Evolutionary conservation across 371 early-diverging fungal genomes (phyloP).

Genomic region (Edhazardia aedis): DNA sequence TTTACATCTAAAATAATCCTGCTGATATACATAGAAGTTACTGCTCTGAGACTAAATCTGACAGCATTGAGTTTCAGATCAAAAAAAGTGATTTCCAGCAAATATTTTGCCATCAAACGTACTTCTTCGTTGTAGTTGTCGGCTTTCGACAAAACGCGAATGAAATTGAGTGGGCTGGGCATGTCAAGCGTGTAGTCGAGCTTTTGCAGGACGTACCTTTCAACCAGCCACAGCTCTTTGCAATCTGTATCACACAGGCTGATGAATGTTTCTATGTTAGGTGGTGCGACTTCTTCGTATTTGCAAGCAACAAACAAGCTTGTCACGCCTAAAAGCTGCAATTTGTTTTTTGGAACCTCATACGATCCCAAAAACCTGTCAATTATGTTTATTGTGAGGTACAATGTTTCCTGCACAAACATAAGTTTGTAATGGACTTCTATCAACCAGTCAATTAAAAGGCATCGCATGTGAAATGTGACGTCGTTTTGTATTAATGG

Average conservation of each 20-base stretch:
- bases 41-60: background rate
- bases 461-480: too few relatives aligned
- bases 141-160: constrained; percentile 10
- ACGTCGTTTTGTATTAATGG: too few relatives aligned
- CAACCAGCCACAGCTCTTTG: constrained; percentile 23
- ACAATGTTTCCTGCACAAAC: constrained; percentile 42
- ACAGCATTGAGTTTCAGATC: constrained; percentile 6
- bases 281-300: constrained; percentile 38
- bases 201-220: constrained; percentile 24
- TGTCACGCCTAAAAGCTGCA: constrained; percentile 43
- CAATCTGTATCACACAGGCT: constrained; percentile 12
- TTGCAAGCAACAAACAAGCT: constrained; percentile 43
- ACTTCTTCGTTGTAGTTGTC: constrained; percentile 9
- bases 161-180: constrained; percentile 26
- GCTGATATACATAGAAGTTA: background rate
- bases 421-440: constrained; percentile 34
- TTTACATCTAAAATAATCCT: background rate
- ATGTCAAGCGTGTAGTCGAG: constrained; percentile 21
- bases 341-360: constrained; percentile 26
- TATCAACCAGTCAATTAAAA: constrained; percentile 45
- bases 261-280: background rate
- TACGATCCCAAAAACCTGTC: constrained; percentile 40
- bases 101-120: constrained; percentile 6
- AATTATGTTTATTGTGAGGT: constrained; percentile 38
- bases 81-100: constrained; percentile 22